phyloP scores from a whole-genome alignment of 768 basidiomycete species.

The Russula lepida region DNA sequence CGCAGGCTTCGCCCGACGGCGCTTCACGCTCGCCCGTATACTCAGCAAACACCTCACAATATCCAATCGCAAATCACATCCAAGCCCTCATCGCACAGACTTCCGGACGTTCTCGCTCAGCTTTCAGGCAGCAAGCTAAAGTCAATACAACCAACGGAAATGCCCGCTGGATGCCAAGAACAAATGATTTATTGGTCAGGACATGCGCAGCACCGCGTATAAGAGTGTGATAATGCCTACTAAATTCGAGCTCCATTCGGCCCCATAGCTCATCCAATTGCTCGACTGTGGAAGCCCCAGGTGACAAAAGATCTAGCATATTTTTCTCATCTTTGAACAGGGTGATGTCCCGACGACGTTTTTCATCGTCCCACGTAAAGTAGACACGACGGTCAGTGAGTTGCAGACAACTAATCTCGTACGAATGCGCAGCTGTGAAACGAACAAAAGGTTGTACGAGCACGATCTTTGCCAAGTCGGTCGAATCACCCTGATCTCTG shows the following conservation, averaged over 20 bases:
- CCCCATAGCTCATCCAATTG: not conserved
- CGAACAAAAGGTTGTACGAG: conserved; percentile 1
- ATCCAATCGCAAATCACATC: no score
- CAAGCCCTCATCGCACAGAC: no score
- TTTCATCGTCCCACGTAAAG: conserved; percentile 17
- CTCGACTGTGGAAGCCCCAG: not conserved
- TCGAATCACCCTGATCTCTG: not conserved
- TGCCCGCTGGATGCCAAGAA: not conserved
- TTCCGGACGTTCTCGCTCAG: not conserved
- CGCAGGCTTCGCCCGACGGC: no score
- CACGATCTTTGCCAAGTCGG: not conserved
- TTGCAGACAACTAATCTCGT: conserved; percentile 17
- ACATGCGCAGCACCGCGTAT: not conserved
- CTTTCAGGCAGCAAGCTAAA: conserved; percentile 11
- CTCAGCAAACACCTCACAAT: no score
- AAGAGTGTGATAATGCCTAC: not conserved
- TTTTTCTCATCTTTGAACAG: conserved; percentile 5
- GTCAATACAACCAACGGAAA: conserved; percentile 14
- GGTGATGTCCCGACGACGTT: not conserved
- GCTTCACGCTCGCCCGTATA: no score
- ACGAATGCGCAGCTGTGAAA: not conserved
- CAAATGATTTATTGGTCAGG: not conserved
- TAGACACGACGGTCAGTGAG: conserved; percentile 19
- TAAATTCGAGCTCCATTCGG: not conserved
- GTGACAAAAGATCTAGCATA: not conserved